Conservation (phyloP, 805 yeast genomes). For the Cyberlindnera mycetangii region DNA sequence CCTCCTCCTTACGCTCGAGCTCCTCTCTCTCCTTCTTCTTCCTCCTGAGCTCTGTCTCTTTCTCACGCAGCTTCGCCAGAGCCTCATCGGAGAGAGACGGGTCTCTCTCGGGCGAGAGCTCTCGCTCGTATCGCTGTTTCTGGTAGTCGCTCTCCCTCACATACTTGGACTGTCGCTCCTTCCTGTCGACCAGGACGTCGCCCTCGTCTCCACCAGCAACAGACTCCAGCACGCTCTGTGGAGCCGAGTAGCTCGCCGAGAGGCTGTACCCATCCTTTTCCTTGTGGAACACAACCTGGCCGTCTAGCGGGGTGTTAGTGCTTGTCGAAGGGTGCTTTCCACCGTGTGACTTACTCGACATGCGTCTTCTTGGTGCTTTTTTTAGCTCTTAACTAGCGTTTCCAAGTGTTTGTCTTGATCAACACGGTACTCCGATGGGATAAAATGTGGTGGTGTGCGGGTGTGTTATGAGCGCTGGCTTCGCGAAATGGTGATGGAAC, state of each 20-base stretch:
- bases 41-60: slow-evolving; percentile 35
- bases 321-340: not conserved
- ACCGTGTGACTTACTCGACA: slow-evolving; percentile 9
- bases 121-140: slow-evolving; percentile 34
- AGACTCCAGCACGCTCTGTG: slow-evolving; percentile 31
- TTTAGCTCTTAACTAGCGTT: not conserved
- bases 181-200: slow-evolving; percentile 31
- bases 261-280: slow-evolving; percentile 24
- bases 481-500: not conserved
- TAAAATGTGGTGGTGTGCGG: slow-evolving; percentile 1
- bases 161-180: slow-evolving; percentile 28
- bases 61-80: slow-evolving; percentile 38
- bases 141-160: slow-evolving; percentile 49
- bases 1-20: not conserved
- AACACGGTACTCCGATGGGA: too few relatives aligned
- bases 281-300: slow-evolving; percentile 14
- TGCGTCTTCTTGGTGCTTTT: not conserved
- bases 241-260: slow-evolving; percentile 40
- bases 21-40: slow-evolving; percentile 15
- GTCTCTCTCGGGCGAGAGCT: slow-evolving; percentile 30
- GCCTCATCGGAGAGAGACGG: slow-evolving; percentile 39
- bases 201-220: slow-evolving; percentile 19
- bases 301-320: slow-evolving; percentile 7
- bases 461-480: not conserved
- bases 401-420: too few relatives aligned